Conservation (phyloP, 345 rosid genomes). For the Anastatica hierochuntica region DNA sequence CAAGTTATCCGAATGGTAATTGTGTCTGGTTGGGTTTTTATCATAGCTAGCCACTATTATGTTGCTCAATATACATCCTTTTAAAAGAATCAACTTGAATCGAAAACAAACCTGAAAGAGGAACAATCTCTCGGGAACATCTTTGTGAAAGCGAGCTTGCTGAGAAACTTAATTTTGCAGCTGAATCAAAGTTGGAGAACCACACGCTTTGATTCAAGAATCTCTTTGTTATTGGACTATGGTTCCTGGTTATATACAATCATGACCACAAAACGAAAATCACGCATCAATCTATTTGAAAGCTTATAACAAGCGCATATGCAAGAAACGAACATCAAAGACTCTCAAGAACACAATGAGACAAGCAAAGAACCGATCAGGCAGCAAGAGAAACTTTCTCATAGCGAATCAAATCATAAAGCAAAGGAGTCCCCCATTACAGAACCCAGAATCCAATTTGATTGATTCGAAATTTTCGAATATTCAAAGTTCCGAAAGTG, state of each 20-base stretch:
- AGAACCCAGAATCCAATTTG: not conserved
- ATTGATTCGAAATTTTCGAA: not conserved
- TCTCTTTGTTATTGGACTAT: not conserved
- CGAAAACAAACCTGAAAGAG: slow-evolving; percentile 13
- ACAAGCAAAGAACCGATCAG: no score
- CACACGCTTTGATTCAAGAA: slow-evolving; percentile 2
- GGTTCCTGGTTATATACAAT: not conserved
- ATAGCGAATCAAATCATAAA: no score
- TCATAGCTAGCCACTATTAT: no score
- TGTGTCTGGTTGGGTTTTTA: no score
- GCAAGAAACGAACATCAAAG: not conserved
- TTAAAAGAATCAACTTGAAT: not conserved
- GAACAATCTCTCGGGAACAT: not conserved
- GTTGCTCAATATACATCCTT: no score
- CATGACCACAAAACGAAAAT: not conserved
- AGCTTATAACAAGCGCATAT: not conserved
- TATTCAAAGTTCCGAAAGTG: not conserved
- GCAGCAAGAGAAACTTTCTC: no score
- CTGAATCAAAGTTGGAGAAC: not conserved
- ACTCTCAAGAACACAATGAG: not conserved
- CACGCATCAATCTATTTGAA: slow-evolving; percentile 3
- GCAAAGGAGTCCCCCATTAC: no score
- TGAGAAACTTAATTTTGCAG: not conserved
- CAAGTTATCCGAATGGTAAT: no score
- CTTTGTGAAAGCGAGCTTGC: slow-evolving; percentile 3